phyloP scores from a whole-genome alignment of 176 grass and related monocot genomes.

The Ensete ventricosum region DNA sequence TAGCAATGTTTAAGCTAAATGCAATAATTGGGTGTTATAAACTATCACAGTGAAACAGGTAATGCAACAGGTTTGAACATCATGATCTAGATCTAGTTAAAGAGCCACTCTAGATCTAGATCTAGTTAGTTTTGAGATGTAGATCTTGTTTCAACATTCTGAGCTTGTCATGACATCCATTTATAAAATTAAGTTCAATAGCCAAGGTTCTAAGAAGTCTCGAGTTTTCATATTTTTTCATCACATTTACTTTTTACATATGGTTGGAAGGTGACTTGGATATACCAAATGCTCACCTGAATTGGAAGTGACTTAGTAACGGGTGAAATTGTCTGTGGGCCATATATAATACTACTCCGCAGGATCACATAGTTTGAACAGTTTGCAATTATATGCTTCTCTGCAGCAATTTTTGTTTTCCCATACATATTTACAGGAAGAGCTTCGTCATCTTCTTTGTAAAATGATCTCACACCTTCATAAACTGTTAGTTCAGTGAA shows the following conservation, averaged over 20 bases:
- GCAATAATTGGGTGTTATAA: background rate
- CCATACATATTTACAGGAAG: constrained; percentile 87
- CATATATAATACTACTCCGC: constrained; percentile 93
- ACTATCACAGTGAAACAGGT: background rate
- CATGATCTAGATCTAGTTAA: too few species aligned
- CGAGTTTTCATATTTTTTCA: background rate
- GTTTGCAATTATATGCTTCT: constrained; percentile 54
- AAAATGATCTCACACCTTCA: constrained; percentile 78
- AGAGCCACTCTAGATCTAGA: background rate
- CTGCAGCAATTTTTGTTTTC: constrained; percentile 76
- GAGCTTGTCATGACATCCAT: too few species aligned
- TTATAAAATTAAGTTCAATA: too few species aligned
- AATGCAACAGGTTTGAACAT: too few species aligned
- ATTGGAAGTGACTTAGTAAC: constrained; percentile 81
- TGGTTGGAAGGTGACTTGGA: background rate
- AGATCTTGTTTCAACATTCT: too few species aligned
- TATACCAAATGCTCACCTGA: constrained; percentile 39
- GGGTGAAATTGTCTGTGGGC: constrained; percentile 77
- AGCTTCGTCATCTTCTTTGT: constrained; percentile 68
- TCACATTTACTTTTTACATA: background rate
- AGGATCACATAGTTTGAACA: constrained; percentile 70
- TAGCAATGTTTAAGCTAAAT: background rate
- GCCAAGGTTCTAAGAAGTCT: too few species aligned
- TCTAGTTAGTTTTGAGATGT: background rate
- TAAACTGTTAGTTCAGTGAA: constrained; percentile 55